Conservation (phyloP, 345 rosid species). For the Laguncularia racemosa region DNA sequence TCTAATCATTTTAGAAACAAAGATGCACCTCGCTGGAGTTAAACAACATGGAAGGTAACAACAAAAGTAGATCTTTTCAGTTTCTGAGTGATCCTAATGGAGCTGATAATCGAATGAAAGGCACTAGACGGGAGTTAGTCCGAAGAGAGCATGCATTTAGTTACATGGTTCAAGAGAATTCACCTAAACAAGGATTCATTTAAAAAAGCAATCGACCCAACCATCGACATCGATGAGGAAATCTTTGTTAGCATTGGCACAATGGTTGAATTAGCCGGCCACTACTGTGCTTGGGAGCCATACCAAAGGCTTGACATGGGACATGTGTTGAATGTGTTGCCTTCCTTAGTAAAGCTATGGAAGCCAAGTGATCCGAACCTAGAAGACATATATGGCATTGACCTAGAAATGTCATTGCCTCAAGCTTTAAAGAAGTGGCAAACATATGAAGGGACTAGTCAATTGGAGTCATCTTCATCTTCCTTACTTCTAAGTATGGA, state of each 20-base stretch:
- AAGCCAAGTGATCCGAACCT: constrained; percentile 63
- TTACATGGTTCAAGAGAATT: constrained; percentile 70
- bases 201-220: too few species aligned
- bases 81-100: constrained; percentile 92
- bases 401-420: constrained; percentile 83
- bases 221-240: too few species aligned
- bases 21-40: too few species aligned
- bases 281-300: constrained; percentile 83
- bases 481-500: constrained; percentile 56
- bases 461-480: constrained; percentile 45
- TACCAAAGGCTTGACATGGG: too few species aligned
- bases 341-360: constrained; percentile 75
- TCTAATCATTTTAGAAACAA: too few species aligned
- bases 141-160: constrained; percentile 89
- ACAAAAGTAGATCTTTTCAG: constrained; percentile 88
- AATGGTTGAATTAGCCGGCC: constrained; percentile 78
- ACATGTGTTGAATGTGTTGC: constrained; percentile 66
- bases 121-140: constrained; percentile 83
- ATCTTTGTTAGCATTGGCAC: constrained; percentile 61
- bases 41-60: constrained; percentile 89
- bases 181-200: too few species aligned
- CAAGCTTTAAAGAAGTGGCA: constrained; percentile 93
- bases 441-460: constrained; percentile 63
- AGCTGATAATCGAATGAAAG: constrained; percentile 80
- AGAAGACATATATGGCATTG: constrained; percentile 74